Evolutionary conservation across 2,329 filamentous ascomycete species (phyloP).

Genomic region (Neoscytalidium dimidiatum): DNA sequence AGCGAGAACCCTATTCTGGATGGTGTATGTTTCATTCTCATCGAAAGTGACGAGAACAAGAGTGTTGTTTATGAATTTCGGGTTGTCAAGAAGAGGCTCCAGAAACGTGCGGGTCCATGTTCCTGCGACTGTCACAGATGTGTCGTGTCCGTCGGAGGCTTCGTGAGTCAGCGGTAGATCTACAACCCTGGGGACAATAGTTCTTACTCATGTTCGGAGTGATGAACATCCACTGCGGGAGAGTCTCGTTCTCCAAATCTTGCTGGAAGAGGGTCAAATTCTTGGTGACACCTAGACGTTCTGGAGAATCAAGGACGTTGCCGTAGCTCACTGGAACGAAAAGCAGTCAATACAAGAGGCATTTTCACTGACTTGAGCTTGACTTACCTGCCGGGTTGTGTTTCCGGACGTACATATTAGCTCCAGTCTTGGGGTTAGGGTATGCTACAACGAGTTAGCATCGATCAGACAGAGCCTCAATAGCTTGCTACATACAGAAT

Average conservation of each 20-base stretch:
- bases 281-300: constrained; percentile 70
- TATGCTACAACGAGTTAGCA: constrained; percentile 51
- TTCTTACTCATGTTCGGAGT: constrained; percentile 60
- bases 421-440: constrained; percentile 65
- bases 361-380: background rate
- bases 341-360: constrained; percentile 18
- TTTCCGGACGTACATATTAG: constrained; percentile 80
- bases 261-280: constrained; percentile 71
- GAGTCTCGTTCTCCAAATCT: constrained; percentile 62
- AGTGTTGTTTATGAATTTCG: constrained; percentile 73
- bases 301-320: constrained; percentile 59
- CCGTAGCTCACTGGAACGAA: constrained; percentile 63
- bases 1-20: constrained; percentile 68
- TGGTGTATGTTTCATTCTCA: constrained; percentile 70
- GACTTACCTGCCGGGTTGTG: constrained; percentile 60
- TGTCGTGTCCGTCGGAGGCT: constrained; percentile 77
- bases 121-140: constrained; percentile 67
- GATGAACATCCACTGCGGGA: constrained; percentile 73
- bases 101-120: constrained; percentile 69
- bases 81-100: constrained; percentile 67
- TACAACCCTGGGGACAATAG: background rate
- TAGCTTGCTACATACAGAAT: constrained; percentile 50
- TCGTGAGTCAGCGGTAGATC: constrained; percentile 57
- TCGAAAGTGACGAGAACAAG: constrained; percentile 78
- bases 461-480: background rate